phyloP scores from a whole-genome alignment of 78 protist genomes.

The Mastigamoeba balamuthi region DNA sequence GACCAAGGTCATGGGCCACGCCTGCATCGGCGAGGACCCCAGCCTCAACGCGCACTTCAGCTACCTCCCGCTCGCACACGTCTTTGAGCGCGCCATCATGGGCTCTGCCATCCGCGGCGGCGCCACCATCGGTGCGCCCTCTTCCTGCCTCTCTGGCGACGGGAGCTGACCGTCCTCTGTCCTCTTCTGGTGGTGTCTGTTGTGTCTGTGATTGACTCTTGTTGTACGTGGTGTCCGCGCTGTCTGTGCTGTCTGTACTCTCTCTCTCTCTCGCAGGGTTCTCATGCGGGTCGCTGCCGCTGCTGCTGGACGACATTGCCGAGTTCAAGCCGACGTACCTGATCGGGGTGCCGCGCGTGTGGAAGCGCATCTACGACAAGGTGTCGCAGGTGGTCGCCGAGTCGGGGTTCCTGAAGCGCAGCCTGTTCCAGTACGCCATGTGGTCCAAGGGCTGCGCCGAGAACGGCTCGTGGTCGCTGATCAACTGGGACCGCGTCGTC shows the following conservation, averaged over 20 bases:
- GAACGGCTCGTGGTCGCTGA: not conserved
- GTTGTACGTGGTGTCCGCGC: no score
- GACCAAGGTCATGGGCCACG: slow-evolving; percentile 19
- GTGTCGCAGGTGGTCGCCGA: slow-evolving; percentile 19
- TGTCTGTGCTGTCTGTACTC: no score
- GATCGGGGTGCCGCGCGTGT: slow-evolving; percentile 84
- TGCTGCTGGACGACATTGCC: slow-evolving; percentile 60
- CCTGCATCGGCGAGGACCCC: no score
- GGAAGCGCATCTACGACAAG: slow-evolving; percentile 69
- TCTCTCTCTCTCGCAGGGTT: no score
- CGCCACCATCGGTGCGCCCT: no score
- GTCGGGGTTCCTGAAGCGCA: slow-evolving; percentile 10
- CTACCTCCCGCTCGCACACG: slow-evolving; percentile 92
- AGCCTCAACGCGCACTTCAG: slow-evolving; percentile 57
- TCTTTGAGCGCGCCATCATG: slow-evolving; percentile 59
- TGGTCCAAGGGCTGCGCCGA: slow-evolving; percentile 37
- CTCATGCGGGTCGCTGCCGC: slow-evolving; percentile 47
- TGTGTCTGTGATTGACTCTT: no score
- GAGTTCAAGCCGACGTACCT: slow-evolving; percentile 80
- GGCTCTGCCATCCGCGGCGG: not conserved
- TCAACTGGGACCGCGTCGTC: slow-evolving; percentile 50
- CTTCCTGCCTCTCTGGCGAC: no score
- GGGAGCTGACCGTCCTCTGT: no score
- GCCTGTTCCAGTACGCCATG: slow-evolving; percentile 49
- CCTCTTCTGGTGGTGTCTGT: no score